Evolutionary conservation across 257 asterid species (phyloP).

Genomic region (Scutellaria minor): DNA sequence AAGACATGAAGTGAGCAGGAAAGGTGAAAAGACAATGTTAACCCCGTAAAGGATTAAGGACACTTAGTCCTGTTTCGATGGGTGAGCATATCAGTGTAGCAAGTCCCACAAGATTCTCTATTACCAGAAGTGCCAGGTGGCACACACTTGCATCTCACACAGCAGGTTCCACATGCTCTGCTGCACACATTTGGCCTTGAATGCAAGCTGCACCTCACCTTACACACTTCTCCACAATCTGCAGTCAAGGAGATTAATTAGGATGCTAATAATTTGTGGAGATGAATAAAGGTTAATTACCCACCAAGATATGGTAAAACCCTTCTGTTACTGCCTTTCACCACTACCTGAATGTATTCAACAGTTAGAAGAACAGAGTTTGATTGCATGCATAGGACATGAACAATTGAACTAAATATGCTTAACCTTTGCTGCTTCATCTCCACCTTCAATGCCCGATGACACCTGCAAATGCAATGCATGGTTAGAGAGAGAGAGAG

Average conservation of each 20-base stretch:
- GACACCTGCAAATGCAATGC: constrained; percentile 50
- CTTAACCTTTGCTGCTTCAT: constrained; percentile 38
- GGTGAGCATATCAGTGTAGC: constrained; percentile 84
- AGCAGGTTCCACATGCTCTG: constrained; percentile 86
- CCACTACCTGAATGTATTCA: constrained; percentile 45
- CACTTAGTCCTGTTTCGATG: constrained; percentile 71
- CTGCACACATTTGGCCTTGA: constrained; percentile 73
- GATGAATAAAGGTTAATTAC: not conserved
- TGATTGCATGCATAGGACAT: constrained; percentile 27
- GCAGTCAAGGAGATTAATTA: not conserved
- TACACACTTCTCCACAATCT: constrained; percentile 69
- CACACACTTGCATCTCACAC: constrained; percentile 82
- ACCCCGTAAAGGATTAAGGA: constrained; percentile 49
- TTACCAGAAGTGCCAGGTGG: constrained; percentile 89
- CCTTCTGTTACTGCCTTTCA: constrained; percentile 62
- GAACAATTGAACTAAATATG: not conserved
- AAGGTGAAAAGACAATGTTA: no score
- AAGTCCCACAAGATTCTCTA: constrained; percentile 63
- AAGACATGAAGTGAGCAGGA: no score
- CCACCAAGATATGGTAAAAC: constrained; percentile 57
- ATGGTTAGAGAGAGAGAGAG: not conserved
- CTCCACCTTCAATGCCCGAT: constrained; percentile 51
- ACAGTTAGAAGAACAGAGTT: not conserved
- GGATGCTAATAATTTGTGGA: not conserved
- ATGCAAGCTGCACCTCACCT: constrained; percentile 58